Evolutionary conservation across 1,284 basidiomycete genomes (phyloP).

Genomic region (Ganoderma boninense): DNA sequence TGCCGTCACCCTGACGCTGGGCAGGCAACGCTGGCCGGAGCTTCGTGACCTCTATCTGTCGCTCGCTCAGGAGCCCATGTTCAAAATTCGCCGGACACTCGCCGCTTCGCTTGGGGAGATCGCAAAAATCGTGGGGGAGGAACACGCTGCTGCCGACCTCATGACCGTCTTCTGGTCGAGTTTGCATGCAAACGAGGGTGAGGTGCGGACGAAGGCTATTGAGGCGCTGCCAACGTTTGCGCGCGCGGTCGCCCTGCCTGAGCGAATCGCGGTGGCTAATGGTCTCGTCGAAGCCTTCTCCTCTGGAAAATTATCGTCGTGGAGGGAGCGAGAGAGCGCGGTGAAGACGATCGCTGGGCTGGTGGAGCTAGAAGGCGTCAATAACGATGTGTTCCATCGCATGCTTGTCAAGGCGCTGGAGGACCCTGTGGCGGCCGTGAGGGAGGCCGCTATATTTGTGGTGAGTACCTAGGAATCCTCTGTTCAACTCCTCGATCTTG

Average conservation of each 20-base stretch:
- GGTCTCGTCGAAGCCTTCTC: slow-evolving; percentile 52
- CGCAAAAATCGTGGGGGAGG: slow-evolving; percentile 84
- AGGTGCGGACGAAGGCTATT: slow-evolving; percentile 75
- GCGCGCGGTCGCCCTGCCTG: slow-evolving; percentile 55
- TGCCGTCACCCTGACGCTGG: slow-evolving; percentile 89
- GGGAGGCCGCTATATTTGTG: slow-evolving; percentile 76
- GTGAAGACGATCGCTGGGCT: slow-evolving; percentile 60
- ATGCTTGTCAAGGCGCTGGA: slow-evolving; percentile 75
- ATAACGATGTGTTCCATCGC: slow-evolving; percentile 44
- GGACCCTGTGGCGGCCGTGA: slow-evolving; percentile 85
- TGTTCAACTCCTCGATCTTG: slow-evolving; percentile 23
- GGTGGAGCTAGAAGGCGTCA: slow-evolving; percentile 42
- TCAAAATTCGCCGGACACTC: slow-evolving; percentile 79
- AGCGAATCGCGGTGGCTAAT: slow-evolving; percentile 62
- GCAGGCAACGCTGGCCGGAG: slow-evolving; percentile 79
- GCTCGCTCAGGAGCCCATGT: slow-evolving; percentile 65
- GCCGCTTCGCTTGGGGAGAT: slow-evolving; percentile 92
- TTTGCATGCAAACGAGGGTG: slow-evolving; percentile 67
- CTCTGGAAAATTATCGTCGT: slow-evolving; percentile 74
- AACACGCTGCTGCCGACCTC: slow-evolving; percentile 76
- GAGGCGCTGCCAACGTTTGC: slow-evolving; percentile 73
- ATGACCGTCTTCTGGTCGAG: slow-evolving; percentile 77
- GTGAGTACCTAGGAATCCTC: slow-evolving; percentile 53
- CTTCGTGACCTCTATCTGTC: slow-evolving; percentile 76
- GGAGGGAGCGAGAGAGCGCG: slow-evolving; percentile 84